These are phyloP conservation scores for Ilyonectria destructans DNA, from an alignment of 2,329 filamentous ascomycete species.

Conservation along the genomic window DNA sequence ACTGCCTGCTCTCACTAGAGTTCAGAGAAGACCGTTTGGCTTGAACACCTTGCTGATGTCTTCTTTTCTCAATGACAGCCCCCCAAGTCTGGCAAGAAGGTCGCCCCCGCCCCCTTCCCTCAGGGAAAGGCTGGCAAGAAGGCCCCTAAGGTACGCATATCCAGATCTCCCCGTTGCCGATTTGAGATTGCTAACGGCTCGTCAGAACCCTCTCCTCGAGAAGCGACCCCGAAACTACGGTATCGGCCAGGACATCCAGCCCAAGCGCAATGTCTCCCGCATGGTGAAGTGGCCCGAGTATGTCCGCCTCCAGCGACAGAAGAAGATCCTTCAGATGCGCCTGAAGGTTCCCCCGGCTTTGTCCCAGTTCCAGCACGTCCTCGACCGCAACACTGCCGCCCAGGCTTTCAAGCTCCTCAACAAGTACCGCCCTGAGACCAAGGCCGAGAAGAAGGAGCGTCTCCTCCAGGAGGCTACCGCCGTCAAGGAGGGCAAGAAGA, in stretches of 20 bases:
- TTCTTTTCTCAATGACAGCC: constrained; percentile 99
- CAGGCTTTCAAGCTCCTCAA: constrained; percentile 99
- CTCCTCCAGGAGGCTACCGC: constrained; percentile 98
- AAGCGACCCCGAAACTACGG: constrained; percentile 98
- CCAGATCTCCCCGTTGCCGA: background rate
- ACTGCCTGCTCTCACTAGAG: constrained; percentile 85
- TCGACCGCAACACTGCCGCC: constrained; percentile 96
- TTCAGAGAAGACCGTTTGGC: constrained; percentile 87
- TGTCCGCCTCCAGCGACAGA: constrained; percentile 95
- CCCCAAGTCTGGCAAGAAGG: constrained; percentile 98
- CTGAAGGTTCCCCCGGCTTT: constrained; percentile 98
- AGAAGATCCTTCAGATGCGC: constrained; percentile 97
- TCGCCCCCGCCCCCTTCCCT: constrained; percentile 96
- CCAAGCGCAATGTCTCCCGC: constrained; percentile 92
- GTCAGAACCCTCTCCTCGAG: constrained; percentile 98
- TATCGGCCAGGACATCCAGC: constrained; percentile 99
- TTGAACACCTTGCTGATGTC: constrained; percentile 92
- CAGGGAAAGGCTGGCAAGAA: constrained; percentile 97
- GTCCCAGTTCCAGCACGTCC: constrained; percentile 97
- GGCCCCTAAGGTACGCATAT: constrained; percentile 88
- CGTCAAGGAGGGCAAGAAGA: constrained; percentile 99
- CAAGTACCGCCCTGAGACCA: constrained; percentile 99
- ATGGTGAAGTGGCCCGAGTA: constrained; percentile 99
- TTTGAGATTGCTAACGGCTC: constrained; percentile 12
- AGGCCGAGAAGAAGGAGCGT: constrained; percentile 99